phyloP scores from a whole-genome alignment of 2,329 filamentous ascomycete genomes.

The Anthostomella pinea region DNA sequence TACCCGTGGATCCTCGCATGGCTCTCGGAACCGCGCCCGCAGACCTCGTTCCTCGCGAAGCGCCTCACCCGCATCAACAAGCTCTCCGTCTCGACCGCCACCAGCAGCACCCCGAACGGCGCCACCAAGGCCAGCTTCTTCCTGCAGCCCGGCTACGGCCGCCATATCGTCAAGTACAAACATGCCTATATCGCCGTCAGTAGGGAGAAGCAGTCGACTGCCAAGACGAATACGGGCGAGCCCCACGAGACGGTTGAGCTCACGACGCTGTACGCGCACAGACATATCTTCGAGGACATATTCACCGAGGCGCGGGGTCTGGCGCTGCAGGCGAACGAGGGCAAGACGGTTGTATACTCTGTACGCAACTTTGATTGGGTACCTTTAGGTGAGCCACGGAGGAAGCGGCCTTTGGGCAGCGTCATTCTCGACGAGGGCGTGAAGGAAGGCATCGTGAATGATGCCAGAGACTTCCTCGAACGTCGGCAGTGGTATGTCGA shows the following conservation, averaged over 20 bases:
- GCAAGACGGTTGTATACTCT: slow-evolving; percentile 90
- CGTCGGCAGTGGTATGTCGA: slow-evolving; percentile 88
- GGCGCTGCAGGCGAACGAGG: slow-evolving; percentile 76
- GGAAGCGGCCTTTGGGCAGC: slow-evolving; percentile 83
- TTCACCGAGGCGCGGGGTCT: slow-evolving; percentile 84
- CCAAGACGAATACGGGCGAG: slow-evolving; percentile 76
- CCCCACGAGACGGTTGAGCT: slow-evolving; percentile 93
- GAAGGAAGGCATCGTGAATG: slow-evolving; percentile 74
- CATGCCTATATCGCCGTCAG: slow-evolving; percentile 85
- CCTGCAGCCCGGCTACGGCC: slow-evolving; percentile 86
- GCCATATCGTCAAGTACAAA: slow-evolving; percentile 82
- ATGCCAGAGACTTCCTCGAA: slow-evolving; percentile 77
- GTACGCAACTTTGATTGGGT: slow-evolving; percentile 82
- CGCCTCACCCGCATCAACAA: slow-evolving; percentile 60
- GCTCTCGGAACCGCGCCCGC: slow-evolving; percentile 79
- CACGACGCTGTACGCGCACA: slow-evolving; percentile 86
- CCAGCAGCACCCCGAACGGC: slow-evolving; percentile 59
- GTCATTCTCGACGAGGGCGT: slow-evolving; percentile 88
- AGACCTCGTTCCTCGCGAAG: slow-evolving; percentile 56
- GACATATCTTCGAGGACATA: slow-evolving; percentile 84
- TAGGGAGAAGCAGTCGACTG: slow-evolving; percentile 79
- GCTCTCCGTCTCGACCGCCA: slow-evolving; percentile 54
- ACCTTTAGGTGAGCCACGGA: slow-evolving; percentile 76
- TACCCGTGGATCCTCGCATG: slow-evolving; percentile 94
- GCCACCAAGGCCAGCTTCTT: slow-evolving; percentile 77